Evolutionary conservation across 2,329 filamentous ascomycete genomes (phyloP).

Genomic region (Talaromyces sp.): DNA sequence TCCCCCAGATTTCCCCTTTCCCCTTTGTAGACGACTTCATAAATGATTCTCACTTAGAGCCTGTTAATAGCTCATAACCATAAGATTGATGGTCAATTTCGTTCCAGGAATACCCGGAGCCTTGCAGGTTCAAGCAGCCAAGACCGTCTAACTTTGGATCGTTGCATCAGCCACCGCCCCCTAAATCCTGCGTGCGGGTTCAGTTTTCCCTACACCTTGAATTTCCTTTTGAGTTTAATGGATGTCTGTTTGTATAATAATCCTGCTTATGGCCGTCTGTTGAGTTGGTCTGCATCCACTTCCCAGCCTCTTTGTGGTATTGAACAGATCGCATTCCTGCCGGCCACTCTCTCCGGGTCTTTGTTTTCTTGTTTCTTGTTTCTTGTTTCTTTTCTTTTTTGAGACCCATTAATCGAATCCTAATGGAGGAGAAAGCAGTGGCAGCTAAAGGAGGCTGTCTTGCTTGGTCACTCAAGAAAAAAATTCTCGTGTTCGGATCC

Average conservation of each 20-base stretch:
- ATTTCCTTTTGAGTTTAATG: slow-evolving; percentile 19
- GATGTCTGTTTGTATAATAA: slow-evolving; percentile 9
- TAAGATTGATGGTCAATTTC: background rate
- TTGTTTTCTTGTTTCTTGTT: too few relatives aligned
- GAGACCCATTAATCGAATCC: too few relatives aligned
- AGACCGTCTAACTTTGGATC: background rate
- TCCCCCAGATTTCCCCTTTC: too few relatives aligned
- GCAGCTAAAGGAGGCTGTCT: slow-evolving; percentile 28
- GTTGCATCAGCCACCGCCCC: background rate
- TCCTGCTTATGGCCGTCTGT: too few relatives aligned
- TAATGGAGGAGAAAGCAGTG: background rate
- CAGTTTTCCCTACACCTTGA: background rate
- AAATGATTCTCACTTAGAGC: background rate
- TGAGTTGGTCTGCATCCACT: background rate
- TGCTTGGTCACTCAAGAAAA: slow-evolving; percentile 38
- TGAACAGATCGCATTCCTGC: background rate
- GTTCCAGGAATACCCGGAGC: background rate
- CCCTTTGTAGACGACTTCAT: background rate
- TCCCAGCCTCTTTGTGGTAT: background rate
- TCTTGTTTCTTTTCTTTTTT: background rate
- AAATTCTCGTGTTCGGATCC: slow-evolving; percentile 29
- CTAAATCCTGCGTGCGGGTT: background rate
- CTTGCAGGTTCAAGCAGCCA: background rate
- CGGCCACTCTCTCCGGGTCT: too few relatives aligned
- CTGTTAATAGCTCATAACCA: background rate